Conservation (phyloP, 164 flowering plant species). For the Litsea cubeba region DNA sequence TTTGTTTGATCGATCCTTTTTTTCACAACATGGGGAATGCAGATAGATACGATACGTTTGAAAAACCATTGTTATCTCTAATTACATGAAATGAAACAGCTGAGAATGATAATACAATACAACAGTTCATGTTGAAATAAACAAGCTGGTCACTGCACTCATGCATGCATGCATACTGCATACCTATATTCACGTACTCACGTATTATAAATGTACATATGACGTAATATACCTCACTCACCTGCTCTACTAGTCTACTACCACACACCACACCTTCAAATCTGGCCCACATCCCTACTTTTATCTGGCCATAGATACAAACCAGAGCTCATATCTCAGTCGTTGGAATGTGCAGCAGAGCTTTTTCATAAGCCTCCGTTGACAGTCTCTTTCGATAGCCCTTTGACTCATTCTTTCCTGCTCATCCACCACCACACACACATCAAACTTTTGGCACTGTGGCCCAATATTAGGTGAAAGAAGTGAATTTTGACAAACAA, state of each 20-base stretch:
- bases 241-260: too few species aligned
- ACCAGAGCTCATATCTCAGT: neutral
- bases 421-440: neutral
- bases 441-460: neutral
- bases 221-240: too few species aligned
- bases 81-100: neutral
- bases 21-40: neutral
- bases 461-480: neutral
- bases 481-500: neutral
- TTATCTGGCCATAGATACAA: neutral
- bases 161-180: too few species aligned
- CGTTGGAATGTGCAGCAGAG: neutral
- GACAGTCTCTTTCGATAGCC: neutral
- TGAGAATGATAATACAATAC: too few species aligned
- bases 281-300: neutral
- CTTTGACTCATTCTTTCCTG: neutral
- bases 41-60: neutral
- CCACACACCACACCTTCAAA: neutral
- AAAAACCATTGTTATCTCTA: neutral
- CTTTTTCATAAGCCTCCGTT: neutral
- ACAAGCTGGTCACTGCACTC: neutral
- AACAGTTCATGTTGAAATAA: too few species aligned
- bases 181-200: too few species aligned
- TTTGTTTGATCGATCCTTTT: neutral
- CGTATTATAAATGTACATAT: too few species aligned